phyloP scores from a whole-genome alignment of 2,329 filamentous ascomycete genomes.

The Pyrenochaeta sp. region DNA sequence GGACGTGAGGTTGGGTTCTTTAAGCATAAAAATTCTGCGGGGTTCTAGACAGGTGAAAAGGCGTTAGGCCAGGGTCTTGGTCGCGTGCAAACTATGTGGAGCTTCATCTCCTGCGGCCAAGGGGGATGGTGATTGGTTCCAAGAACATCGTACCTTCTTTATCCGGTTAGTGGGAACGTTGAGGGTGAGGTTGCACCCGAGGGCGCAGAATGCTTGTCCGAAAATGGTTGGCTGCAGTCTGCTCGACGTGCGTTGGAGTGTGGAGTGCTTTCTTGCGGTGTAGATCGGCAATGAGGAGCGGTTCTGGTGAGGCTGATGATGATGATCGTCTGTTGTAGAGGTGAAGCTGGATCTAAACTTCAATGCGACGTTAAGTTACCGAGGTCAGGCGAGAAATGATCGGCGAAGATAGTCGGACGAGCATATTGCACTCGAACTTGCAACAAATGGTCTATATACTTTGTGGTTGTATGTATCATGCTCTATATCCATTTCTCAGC shows the following conservation, averaged over 20 bases:
- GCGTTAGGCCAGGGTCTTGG: slow-evolving; percentile 24
- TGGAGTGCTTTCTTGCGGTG: background rate
- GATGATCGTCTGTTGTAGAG: background rate
- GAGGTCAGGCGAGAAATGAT: no score
- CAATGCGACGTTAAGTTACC: background rate
- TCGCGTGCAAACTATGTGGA: slow-evolving; percentile 30
- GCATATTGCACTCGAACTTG: no score
- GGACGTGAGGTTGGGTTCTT: slow-evolving; percentile 22
- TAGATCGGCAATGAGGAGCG: background rate
- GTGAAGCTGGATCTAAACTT: background rate
- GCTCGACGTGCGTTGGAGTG: slow-evolving; percentile 1
- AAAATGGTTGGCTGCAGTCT: slow-evolving; percentile 7
- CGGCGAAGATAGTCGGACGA: no score
- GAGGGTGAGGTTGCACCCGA: background rate
- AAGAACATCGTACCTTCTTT: slow-evolving; percentile 18
- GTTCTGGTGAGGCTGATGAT: background rate
- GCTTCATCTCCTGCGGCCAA: slow-evolving; percentile 11
- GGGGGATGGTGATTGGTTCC: slow-evolving; percentile 19
- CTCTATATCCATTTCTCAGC: background rate
- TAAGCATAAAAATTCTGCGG: slow-evolving; percentile 35
- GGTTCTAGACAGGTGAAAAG: slow-evolving; percentile 15
- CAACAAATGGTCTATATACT: background rate
- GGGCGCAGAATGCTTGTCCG: background rate
- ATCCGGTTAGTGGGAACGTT: slow-evolving; percentile 11
- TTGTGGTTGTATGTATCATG: background rate